phyloP scores from a whole-genome alignment of 2,329 filamentous ascomycete species.

The Pseudogymnoascus sp. region DNA sequence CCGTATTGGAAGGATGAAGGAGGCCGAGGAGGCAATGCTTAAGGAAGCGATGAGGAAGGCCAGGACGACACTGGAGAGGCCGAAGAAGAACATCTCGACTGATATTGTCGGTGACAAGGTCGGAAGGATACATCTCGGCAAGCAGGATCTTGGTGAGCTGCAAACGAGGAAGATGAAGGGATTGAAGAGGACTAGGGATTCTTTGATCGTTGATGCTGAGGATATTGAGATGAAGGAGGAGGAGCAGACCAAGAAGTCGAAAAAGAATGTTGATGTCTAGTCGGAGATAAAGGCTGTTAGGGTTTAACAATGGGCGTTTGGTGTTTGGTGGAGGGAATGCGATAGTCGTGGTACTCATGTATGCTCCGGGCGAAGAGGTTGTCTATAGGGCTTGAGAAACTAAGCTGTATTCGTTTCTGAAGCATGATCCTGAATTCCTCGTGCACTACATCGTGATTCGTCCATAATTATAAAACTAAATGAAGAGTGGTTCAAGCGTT shows the following conservation, averaged over 20 bases:
- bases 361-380: constrained; percentile 7
- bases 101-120: constrained; percentile 95
- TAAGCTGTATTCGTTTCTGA: constrained; percentile 9
- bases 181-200: constrained; percentile 71
- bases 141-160: constrained; percentile 77
- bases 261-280: constrained; percentile 13
- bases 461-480: neutral
- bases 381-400: constrained; percentile 9
- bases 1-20: constrained; percentile 69
- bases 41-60: constrained; percentile 89
- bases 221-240: constrained; percentile 35
- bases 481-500: neutral
- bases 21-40: constrained; percentile 69
- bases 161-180: constrained; percentile 99
- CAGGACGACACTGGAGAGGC: constrained; percentile 64
- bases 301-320: constrained; percentile 11
- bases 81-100: constrained; percentile 94
- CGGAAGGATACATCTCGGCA: constrained; percentile 82
- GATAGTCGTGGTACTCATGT: constrained; percentile 8
- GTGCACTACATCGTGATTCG: neutral
- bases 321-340: constrained; percentile 11
- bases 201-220: constrained; percentile 44
- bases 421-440: neutral
- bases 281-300: neutral
- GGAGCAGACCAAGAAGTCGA: constrained; percentile 23